Conservation (phyloP, 2,329 filamentous ascomycete genomes). For the Sporothrix euskadiensis region DNA sequence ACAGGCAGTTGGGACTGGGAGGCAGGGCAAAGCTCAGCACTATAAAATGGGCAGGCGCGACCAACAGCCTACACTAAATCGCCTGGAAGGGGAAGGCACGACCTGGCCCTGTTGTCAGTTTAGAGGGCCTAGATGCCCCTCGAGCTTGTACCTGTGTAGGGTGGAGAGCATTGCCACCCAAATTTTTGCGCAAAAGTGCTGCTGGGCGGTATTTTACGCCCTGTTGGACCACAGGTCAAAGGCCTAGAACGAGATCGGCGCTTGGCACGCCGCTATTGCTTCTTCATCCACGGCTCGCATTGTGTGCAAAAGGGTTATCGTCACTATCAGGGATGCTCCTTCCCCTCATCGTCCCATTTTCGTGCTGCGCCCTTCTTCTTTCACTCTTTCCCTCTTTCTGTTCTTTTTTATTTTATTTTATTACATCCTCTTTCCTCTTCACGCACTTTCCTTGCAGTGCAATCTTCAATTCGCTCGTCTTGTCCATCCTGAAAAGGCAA, state of each 20-base stretch:
- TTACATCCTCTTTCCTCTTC: not conserved
- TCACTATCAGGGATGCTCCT: conserved; percentile 17
- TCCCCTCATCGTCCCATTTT: conserved; percentile 2
- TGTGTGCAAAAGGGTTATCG: conserved; percentile 15
- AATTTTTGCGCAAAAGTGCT: not conserved
- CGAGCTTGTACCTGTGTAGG: not conserved
- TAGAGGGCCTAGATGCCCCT: not conserved
- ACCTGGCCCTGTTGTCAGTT: not conserved
- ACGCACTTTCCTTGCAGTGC: not conserved
- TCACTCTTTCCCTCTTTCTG: not conserved
- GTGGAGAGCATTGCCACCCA: not conserved
- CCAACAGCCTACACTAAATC: not conserved
- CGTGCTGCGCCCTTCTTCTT: conserved; percentile 9
- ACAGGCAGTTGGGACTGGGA: not conserved
- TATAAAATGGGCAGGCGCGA: conserved; percentile 2
- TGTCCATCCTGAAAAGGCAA: not conserved
- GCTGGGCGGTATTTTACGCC: not conserved
- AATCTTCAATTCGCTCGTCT: not conserved
- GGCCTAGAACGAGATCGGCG: conserved; percentile 22
- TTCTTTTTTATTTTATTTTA: not conserved
- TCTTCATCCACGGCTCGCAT: conserved; percentile 1
- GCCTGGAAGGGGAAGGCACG: not conserved
- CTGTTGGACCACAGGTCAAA: not conserved
- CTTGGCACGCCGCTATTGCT: conserved; percentile 14
- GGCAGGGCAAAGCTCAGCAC: conserved; percentile 6